Conservation (phyloP, 2,329 filamentous ascomycete species). For the Aspergillus cejpii region DNA sequence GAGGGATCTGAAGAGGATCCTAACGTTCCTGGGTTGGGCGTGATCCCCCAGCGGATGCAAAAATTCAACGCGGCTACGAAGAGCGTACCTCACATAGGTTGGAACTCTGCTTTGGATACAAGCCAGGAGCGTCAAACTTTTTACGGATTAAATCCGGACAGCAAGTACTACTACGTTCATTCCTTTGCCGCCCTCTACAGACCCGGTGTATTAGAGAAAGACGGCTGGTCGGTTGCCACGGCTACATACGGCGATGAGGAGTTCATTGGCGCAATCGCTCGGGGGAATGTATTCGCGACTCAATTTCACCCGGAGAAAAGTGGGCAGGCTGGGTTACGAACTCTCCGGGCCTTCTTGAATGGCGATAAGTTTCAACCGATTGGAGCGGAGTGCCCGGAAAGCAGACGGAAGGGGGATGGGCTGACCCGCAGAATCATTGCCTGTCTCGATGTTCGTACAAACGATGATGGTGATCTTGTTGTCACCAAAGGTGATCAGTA, state of each 20-base stretch:
- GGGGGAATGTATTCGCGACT: conserved; percentile 78
- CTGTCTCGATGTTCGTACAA: conserved; percentile 89
- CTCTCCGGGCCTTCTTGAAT: conserved; percentile 79
- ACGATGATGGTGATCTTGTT: conserved; percentile 89
- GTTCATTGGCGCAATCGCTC: conserved; percentile 85
- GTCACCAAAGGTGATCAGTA: conserved; percentile 99
- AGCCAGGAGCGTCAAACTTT: conserved; percentile 50
- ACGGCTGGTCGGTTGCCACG: conserved; percentile 89
- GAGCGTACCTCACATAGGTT: conserved; percentile 97
- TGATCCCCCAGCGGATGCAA: conserved; percentile 64
- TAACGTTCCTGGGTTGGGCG: conserved; percentile 62
- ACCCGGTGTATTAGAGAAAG: conserved; percentile 64
- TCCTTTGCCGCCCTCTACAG: conserved; percentile 79
- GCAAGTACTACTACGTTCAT: conserved; percentile 99
- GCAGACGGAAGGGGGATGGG: conserved; percentile 49
- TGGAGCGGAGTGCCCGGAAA: conserved; percentile 23
- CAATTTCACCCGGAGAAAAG: conserved; percentile 99
- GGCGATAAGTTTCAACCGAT: conserved; percentile 56
- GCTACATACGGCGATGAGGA: conserved; percentile 80
- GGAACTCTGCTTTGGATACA: conserved; percentile 73
- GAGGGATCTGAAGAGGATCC: conserved; percentile 74
- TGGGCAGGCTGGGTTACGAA: conserved; percentile 76
- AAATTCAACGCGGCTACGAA: conserved; percentile 73
- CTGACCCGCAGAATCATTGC: conserved; percentile 92
- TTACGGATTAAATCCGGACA: conserved; percentile 70